phyloP scores from a whole-genome alignment of 148 eudicot species.

The Vaccinium macrocarpon region DNA sequence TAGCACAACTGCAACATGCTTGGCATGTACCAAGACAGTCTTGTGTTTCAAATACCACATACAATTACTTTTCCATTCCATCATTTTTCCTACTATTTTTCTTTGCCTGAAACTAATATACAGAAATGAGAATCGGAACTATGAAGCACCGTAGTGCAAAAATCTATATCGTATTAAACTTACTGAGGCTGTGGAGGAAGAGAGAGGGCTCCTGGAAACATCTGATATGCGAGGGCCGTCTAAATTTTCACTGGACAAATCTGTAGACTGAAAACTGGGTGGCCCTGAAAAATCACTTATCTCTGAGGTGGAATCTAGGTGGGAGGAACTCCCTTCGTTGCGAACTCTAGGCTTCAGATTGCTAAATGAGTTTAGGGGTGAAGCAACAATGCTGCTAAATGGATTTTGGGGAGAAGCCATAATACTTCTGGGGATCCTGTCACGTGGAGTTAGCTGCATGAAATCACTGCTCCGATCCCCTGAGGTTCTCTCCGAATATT shows the following conservation, averaged over 20 bases:
- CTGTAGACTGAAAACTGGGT: slow-evolving; percentile 34
- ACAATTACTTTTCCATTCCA: not conserved
- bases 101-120: not conserved
- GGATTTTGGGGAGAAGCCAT: slow-evolving; percentile 10
- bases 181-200: slow-evolving; percentile 30
- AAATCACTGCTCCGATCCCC: slow-evolving; percentile 18
- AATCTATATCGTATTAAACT: slow-evolving; percentile 21
- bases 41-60: not conserved
- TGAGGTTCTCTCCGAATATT: slow-evolving; percentile 22
- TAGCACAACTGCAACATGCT: not conserved
- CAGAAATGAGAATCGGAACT: not conserved
- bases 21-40: not conserved
- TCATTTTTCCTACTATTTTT: not conserved
- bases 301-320: slow-evolving; percentile 13
- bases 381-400: not conserved
- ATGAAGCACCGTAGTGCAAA: not conserved
- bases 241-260: slow-evolving; percentile 24
- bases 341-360: slow-evolving; percentile 11
- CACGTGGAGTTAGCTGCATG: slow-evolving; percentile 7
- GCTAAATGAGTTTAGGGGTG: slow-evolving; percentile 20
- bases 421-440: slow-evolving; percentile 8
- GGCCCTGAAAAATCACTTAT: slow-evolving; percentile 34
- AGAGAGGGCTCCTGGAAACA: slow-evolving; percentile 23
- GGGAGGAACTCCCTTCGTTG: slow-evolving; percentile 2
- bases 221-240: slow-evolving; percentile 26